Evolutionary conservation across 164 flowering plant genomes (phyloP).

Genomic region (Chloranthus sessilifolius): DNA sequence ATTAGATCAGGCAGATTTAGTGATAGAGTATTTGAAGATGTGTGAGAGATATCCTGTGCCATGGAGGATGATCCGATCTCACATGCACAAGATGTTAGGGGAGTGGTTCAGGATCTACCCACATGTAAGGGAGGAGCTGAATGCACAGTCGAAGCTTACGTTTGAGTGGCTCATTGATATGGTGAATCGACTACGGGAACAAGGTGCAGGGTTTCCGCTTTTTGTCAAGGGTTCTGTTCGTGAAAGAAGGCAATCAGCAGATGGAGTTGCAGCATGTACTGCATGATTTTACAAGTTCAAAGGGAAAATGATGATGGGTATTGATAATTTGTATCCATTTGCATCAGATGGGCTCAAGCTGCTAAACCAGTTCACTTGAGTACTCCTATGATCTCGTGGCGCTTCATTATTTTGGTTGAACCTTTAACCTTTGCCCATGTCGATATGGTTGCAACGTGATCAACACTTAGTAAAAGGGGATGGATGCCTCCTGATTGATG

Average conservation of each 20-base stretch:
- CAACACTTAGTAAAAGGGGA: no score
- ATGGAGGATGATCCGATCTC: conserved; percentile 94
- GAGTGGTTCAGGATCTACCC: conserved; percentile 82
- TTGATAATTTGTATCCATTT: no score
- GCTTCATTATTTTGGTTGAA: no score
- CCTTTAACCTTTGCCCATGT: no score
- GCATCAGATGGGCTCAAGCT: no score
- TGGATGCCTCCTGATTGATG: no score
- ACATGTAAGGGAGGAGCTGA: conserved; percentile 70
- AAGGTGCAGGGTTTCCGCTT: conserved; percentile 61
- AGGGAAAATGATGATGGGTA: no score
- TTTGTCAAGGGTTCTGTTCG: conserved; percentile 30
- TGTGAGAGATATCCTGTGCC: conserved; percentile 91
- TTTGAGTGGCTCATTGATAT: conserved; percentile 78
- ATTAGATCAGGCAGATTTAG: conserved; percentile 65
- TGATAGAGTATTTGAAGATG: conserved; percentile 74
- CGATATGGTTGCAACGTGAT: no score
- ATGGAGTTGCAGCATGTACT: conserved; percentile 19
- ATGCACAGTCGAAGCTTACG: conserved; percentile 57
- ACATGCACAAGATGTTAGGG: conserved; percentile 86
- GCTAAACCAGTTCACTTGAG: no score
- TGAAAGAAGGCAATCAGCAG: conserved; percentile 5
- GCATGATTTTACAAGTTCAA: conserved; percentile 2
- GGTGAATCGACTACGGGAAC: conserved; percentile 63
- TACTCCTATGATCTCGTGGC: no score